Evolutionary conservation across 768 basidiomycete genomes (phyloP).

Genomic region (Termitomyces bulborhizus): DNA sequence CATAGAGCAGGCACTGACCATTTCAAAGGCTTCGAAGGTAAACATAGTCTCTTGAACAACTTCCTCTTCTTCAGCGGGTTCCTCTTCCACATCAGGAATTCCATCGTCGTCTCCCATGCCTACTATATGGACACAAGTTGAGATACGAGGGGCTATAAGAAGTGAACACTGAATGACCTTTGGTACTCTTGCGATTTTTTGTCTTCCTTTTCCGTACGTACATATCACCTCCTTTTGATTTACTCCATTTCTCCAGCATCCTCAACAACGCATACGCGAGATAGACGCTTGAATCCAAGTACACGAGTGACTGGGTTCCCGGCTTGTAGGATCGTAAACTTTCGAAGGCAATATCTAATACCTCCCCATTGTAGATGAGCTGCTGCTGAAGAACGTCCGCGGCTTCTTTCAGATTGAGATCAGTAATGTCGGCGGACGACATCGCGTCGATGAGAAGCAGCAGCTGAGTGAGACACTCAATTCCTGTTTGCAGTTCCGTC

Average conservation of each 20-base stretch:
- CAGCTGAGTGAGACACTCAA: conserved; percentile 91
- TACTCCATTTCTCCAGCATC: conserved; percentile 87
- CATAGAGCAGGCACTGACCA: conserved; percentile 40
- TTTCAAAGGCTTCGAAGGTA: conserved; percentile 88
- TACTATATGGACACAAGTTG: background rate
- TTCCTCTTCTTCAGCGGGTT: conserved; percentile 54
- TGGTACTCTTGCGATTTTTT: conserved; percentile 43
- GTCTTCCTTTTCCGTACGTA: conserved; percentile 69
- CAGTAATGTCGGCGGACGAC: conserved; percentile 45
- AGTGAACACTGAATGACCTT: conserved; percentile 30
- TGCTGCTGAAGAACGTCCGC: conserved; percentile 82
- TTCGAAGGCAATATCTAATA: conserved; percentile 82
- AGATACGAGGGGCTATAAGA: background rate
- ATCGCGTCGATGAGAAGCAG: conserved; percentile 85
- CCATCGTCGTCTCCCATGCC: conserved; percentile 47
- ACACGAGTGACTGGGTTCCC: conserved; percentile 71
- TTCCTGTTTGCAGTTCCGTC: conserved; percentile 91
- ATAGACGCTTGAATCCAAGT: conserved; percentile 82
- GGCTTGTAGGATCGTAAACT: conserved; percentile 74
- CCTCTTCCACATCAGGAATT: conserved; percentile 65
- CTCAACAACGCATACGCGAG: conserved; percentile 80
- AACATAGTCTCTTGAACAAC: conserved; percentile 81
- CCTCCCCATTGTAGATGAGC: conserved; percentile 92
- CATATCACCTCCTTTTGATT: conserved; percentile 61
- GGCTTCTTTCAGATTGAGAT: conserved; percentile 55